Evolutionary conservation across 2,329 filamentous ascomycete species (phyloP).

Genomic region (Microsporum canis): DNA sequence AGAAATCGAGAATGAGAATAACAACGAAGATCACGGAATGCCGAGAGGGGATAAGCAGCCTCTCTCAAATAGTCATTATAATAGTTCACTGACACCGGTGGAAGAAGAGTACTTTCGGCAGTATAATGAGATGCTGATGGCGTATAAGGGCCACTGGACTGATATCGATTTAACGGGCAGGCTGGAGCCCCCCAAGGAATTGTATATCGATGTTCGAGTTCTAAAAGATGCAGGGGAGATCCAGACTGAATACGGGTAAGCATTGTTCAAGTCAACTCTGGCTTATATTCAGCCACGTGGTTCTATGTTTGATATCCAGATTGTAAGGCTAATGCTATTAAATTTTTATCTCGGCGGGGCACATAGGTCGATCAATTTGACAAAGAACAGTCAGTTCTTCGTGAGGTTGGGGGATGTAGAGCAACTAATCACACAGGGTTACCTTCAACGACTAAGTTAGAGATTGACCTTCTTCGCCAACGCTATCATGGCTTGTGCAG

Average conservation of each 20-base stretch:
- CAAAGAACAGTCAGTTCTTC: constrained; percentile 97
- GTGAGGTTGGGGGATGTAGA: constrained; percentile 94
- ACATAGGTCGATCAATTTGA: constrained; percentile 76
- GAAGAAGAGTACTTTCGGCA: constrained; percentile 93
- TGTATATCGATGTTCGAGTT: constrained; percentile 94
- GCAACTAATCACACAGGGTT: constrained; percentile 83
- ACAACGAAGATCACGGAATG: background rate
- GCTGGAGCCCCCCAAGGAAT: constrained; percentile 81
- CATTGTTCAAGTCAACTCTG: constrained; percentile 13
- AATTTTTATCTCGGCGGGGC: constrained; percentile 3
- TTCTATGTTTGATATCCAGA: background rate
- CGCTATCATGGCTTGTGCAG: background rate
- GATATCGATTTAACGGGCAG: constrained; percentile 93
- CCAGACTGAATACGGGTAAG: constrained; percentile 95
- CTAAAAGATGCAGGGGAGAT: constrained; percentile 96
- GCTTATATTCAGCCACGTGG: background rate
- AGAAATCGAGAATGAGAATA: constrained; percentile 3
- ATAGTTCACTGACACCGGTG: constrained; percentile 71
- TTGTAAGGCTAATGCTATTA: background rate
- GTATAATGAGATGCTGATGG: constrained; percentile 84
- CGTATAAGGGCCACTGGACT: constrained; percentile 97
- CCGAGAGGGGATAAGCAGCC: background rate
- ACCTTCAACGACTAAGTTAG: constrained; percentile 81
- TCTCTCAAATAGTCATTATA: constrained; percentile 25
- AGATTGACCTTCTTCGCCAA: background rate